Percentiles rank a stretch among this genome's conserved stretches.
Evolutionary conservation across 2,329 filamentous ascomycete species (phyloP).

Genomic region (Diaporthe sp.): DNA sequence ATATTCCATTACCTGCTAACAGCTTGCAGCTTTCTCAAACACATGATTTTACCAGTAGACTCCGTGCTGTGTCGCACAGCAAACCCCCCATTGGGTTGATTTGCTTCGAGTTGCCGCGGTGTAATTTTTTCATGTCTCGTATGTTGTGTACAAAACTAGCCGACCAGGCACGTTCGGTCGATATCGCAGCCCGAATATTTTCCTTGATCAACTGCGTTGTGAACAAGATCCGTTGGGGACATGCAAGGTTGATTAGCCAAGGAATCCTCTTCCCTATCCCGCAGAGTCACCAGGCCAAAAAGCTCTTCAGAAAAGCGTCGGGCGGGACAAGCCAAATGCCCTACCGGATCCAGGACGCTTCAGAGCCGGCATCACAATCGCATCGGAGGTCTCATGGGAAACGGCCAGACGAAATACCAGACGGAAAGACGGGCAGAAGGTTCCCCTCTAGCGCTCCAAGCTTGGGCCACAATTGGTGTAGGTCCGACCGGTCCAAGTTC

Average conservation of each 20-base stretch:
- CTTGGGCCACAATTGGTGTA: not conserved
- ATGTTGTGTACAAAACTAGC: not conserved
- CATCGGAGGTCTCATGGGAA: not conserved
- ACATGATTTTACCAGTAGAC: not conserved
- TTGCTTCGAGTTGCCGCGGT: not conserved
- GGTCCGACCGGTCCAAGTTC: conserved; percentile 30
- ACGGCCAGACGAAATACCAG: not conserved
- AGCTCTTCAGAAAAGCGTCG: not conserved
- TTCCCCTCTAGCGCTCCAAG: conserved; percentile 27
- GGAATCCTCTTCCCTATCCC: not conserved
- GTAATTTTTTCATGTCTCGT: not conserved
- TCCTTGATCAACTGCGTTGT: not conserved
- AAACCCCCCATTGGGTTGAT: no score
- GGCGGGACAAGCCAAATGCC: not conserved
- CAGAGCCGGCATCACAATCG: conserved; percentile 13
- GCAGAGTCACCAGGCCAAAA: not conserved
- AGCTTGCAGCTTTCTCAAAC: not conserved
- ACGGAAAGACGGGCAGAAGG: conserved; percentile 27
- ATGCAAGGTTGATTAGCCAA: conserved; percentile 20
- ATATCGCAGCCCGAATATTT: not conserved
- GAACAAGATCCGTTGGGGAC: not conserved
- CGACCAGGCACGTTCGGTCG: not conserved
- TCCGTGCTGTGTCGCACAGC: not conserved
- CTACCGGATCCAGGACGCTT: not conserved
- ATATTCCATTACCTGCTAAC: not conserved